A percentile compares a stretch with the other conserved stretches of the same genome.
These are phyloP conservation scores for Plasmodium yoelii DNA, from an alignment of 169 alveolate species.

Conservation along the genomic window DNA sequence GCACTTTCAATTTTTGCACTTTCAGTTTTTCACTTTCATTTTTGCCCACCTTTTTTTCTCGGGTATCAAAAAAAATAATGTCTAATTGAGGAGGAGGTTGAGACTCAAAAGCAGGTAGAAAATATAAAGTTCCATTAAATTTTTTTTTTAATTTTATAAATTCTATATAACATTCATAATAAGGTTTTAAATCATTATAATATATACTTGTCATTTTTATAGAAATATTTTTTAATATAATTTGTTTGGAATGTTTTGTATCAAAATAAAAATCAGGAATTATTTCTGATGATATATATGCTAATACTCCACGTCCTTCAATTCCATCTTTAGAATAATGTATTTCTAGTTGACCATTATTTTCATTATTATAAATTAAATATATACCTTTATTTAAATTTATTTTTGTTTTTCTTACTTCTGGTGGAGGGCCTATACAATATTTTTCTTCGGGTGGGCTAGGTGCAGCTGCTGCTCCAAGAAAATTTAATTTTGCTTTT, in stretches of 20 bases:
- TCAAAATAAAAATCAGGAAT: slow-evolving; percentile 81
- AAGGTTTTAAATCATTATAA: slow-evolving; percentile 82
- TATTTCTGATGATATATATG: slow-evolving; percentile 70
- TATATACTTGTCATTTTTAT: slow-evolving; percentile 79
- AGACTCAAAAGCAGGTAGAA: slow-evolving; percentile 80
- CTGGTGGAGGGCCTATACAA: slow-evolving; percentile 53
- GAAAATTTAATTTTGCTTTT: slow-evolving; percentile 53
- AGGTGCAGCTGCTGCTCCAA: slow-evolving; percentile 74
- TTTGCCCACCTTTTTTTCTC: slow-evolving; percentile 49
- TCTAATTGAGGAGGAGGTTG: slow-evolving; percentile 84
- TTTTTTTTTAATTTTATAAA: slow-evolving; percentile 77
- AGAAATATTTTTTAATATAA: slow-evolving; percentile 76
- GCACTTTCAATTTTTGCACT: no score
- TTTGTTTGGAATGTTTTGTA: slow-evolving; percentile 66
- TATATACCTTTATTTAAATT: slow-evolving; percentile 34
- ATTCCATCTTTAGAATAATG: slow-evolving; percentile 39
- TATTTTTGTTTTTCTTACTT: slow-evolving; percentile 33
- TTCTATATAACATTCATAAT: slow-evolving; percentile 79
- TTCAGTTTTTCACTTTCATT: no score
- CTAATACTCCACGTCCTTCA: slow-evolving; percentile 62
- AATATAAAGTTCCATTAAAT: slow-evolving; percentile 78
- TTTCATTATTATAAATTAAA: slow-evolving; percentile 43
- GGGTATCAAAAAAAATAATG: slow-evolving; percentile 68
- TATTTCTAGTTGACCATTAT: slow-evolving; percentile 64
- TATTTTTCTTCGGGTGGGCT: slow-evolving; percentile 32